These are phyloP conservation scores for Pseudocohnilembus persalinus DNA, from an alignment of 169 alveolate genomes.

Conservation along the genomic window DNA sequence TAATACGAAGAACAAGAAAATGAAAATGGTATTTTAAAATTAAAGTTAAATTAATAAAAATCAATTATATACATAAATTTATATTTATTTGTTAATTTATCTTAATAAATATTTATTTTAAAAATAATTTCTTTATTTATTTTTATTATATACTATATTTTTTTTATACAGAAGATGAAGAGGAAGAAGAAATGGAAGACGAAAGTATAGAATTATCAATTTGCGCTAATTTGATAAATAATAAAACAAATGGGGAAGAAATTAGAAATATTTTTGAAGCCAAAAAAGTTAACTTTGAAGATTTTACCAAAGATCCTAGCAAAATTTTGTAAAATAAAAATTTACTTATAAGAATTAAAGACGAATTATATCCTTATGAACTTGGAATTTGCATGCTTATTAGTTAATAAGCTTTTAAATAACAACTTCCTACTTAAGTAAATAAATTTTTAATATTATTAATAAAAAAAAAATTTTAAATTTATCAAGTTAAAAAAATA, in stretches of 20 bases:
- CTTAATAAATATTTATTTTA: too few relatives aligned
- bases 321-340: constrained; percentile 43
- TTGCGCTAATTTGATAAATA: constrained; percentile 41
- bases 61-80: too few relatives aligned
- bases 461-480: too few relatives aligned
- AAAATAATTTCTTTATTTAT: too few relatives aligned
- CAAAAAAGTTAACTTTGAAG: constrained; percentile 45
- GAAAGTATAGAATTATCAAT: constrained; percentile 44
- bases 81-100: too few relatives aligned
- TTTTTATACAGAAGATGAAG: constrained; percentile 16
- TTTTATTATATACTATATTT: too few relatives aligned
- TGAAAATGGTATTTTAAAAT: neutral
- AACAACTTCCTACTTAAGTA: constrained; percentile 32
- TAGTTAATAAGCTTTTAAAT: constrained; percentile 41
- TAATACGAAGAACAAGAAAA: neutral
- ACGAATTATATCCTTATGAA: constrained; percentile 48
- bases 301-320: constrained; percentile 39
- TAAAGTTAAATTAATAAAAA: too few relatives aligned
- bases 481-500: too few relatives aligned
- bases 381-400: constrained; percentile 50
- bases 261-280: constrained; percentile 35
- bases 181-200: constrained; percentile 47
- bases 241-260: constrained; percentile 32
- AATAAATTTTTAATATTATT: neutral
- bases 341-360: constrained; percentile 42